Evolutionary conservation across 257 asterid species (phyloP).

Genomic region (Nicotiana undulata): DNA sequence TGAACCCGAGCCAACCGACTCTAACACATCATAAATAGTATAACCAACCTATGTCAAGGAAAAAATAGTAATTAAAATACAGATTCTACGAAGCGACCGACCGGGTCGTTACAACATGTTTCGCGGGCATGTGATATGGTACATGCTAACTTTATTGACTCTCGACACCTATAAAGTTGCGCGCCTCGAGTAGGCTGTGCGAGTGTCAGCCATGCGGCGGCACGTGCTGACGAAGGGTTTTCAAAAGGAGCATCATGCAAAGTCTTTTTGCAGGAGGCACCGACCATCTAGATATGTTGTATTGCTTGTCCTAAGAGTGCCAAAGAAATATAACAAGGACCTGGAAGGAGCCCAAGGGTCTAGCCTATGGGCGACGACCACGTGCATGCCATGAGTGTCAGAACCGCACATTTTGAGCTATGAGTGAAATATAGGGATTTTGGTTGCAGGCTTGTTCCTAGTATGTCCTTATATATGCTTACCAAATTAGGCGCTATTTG

Average conservation of each 20-base stretch:
- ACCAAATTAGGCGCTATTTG: not conserved
- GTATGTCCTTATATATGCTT: not conserved
- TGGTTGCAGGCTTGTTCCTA: not conserved
- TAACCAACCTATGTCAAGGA: no score
- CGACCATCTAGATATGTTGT: not conserved
- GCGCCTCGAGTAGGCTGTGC: no score
- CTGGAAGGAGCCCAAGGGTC: not conserved
- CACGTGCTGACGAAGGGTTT: no score
- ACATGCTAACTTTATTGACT: no score
- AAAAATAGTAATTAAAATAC: no score
- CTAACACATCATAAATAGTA: no score
- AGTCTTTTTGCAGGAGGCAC: not conserved
- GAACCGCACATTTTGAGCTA: not conserved
- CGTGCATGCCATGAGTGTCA: not conserved
- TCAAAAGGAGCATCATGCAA: not conserved
- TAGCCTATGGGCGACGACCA: not conserved
- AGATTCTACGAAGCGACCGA: no score
- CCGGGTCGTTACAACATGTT: no score
- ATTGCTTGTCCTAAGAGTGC: not conserved
- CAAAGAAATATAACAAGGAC: not conserved
- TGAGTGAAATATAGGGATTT: not conserved
- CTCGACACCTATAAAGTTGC: no score
- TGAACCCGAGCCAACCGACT: no score
- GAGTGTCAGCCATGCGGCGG: no score
- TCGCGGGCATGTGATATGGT: not conserved